phyloP scores from a whole-genome alignment of 345 rosid species.

The Pelargonium nanum region DNA sequence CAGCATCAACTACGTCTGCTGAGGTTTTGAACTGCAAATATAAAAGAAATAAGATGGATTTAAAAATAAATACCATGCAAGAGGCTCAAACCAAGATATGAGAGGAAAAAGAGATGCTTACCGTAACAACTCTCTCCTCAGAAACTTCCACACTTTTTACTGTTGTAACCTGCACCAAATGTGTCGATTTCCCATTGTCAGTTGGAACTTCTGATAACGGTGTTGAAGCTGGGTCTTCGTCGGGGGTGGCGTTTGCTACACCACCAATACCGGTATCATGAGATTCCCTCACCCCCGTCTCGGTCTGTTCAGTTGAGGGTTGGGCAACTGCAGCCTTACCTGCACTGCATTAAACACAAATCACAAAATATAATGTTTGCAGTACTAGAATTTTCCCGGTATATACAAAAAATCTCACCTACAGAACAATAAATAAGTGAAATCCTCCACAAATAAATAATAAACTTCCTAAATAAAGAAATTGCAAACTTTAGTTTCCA shows the following conservation, averaged over 20 bases:
- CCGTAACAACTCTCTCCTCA: slow-evolving; percentile 29
- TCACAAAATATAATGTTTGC: slow-evolving; percentile 11
- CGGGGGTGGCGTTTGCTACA: slow-evolving; percentile 18
- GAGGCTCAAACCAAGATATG: background rate
- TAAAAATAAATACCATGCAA: background rate
- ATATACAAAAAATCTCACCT: background rate
- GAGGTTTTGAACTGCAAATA: background rate
- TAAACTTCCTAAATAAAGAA: background rate
- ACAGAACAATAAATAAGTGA: too few species aligned
- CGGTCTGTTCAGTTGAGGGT: slow-evolving; percentile 32
- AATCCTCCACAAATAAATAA: too few species aligned
- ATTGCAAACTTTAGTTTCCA: background rate
- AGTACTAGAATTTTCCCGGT: background rate
- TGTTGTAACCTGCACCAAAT: slow-evolving; percentile 24
- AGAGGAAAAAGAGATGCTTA: slow-evolving; percentile 16
- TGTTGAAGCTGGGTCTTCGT: slow-evolving; percentile 17
- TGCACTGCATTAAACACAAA: too few species aligned
- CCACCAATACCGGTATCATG: slow-evolving; percentile 11
- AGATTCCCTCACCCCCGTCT: slow-evolving; percentile 19
- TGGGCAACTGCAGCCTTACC: slow-evolving; percentile 27
- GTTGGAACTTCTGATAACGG: slow-evolving; percentile 14
- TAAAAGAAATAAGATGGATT: background rate
- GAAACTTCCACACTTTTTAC: slow-evolving; percentile 28
- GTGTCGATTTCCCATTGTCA: slow-evolving; percentile 27
- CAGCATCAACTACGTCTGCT: background rate